phyloP scores from a whole-genome alignment of 169 alveolate genomes.

The Plasmodium berghei region DNA sequence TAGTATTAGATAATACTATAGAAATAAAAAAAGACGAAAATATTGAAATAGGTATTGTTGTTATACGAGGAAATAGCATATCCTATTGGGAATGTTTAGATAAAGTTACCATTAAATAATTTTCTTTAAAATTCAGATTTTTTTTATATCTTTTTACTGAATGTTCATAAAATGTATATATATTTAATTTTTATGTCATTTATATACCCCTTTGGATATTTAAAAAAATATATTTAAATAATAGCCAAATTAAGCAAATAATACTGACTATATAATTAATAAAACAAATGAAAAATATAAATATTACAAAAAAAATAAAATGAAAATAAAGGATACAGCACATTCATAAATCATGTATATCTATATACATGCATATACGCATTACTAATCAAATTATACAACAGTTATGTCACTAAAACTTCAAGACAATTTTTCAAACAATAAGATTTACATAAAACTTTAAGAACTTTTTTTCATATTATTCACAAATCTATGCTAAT shows the following conservation, averaged over 20 bases:
- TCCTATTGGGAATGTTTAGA: conserved; percentile 99
- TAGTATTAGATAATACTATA: conserved; percentile 96
- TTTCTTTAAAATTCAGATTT: conserved; percentile 19
- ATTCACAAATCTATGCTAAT: neutral
- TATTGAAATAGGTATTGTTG: conserved; percentile 96
- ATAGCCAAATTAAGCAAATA: too few species aligned
- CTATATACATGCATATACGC: neutral
- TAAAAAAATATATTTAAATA: too few species aligned
- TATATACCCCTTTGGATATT: too few species aligned
- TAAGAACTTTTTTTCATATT: neutral
- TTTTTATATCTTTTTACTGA: neutral
- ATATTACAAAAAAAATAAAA: too few species aligned
- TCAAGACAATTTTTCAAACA: neutral
- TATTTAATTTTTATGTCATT: too few species aligned
- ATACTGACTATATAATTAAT: too few species aligned
- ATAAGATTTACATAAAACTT: neutral
- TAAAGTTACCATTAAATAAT: conserved; percentile 89
- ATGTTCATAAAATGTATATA: too few species aligned
- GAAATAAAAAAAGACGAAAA: conserved; percentile 91
- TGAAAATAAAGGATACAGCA: neutral
- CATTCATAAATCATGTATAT: neutral
- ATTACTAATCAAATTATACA: neutral
- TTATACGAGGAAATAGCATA: conserved; percentile 98
- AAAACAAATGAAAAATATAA: too few species aligned
- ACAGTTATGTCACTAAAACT: too few species aligned